phyloP scores from a whole-genome alignment of 192 early-diverging fungal genomes.

The Coemansia sp. region DNA sequence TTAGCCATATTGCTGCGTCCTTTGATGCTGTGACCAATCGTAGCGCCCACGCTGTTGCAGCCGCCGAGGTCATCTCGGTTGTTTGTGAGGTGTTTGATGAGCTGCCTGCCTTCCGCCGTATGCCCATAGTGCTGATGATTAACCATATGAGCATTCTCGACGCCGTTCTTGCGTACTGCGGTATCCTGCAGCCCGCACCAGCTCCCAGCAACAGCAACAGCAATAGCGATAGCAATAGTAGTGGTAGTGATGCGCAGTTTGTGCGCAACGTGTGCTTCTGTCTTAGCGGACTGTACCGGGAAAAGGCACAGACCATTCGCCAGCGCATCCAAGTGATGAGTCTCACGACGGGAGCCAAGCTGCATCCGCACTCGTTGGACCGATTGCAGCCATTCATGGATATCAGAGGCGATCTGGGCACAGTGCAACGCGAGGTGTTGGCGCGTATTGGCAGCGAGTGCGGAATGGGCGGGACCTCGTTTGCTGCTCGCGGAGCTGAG shows the following conservation, averaged over 20 bases:
- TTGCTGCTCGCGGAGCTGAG: slow-evolving; percentile 32
- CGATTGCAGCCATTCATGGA: slow-evolving; percentile 65
- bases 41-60: slow-evolving; percentile 68
- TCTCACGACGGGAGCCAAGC: slow-evolving; percentile 60
- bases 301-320: slow-evolving; percentile 24
- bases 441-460: slow-evolving; percentile 39
- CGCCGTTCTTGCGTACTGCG: slow-evolving; percentile 69
- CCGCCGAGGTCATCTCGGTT: slow-evolving; percentile 87
- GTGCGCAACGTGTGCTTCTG: slow-evolving; percentile 56
- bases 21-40: slow-evolving; percentile 85
- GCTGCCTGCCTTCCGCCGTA: slow-evolving; percentile 63
- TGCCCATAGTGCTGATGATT: slow-evolving; percentile 63
- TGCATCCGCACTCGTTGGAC: slow-evolving; percentile 65
- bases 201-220: slow-evolving; percentile 33
- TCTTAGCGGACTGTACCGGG: slow-evolving; percentile 64
- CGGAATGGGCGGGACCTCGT: slow-evolving; percentile 24
- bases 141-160: slow-evolving; percentile 78
- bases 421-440: slow-evolving; percentile 46
- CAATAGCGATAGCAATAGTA: slow-evolving; percentile 5
- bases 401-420: slow-evolving; percentile 54
- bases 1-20: slow-evolving; percentile 74
- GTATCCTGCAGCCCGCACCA: slow-evolving; percentile 56
- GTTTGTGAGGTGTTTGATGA: slow-evolving; percentile 72
- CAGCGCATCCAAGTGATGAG: slow-evolving; percentile 56
- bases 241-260: slow-evolving; percentile 24